phyloP scores from a whole-genome alignment of 495 filamentous ascomycete species.

The Bathelium albidoporum region DNA sequence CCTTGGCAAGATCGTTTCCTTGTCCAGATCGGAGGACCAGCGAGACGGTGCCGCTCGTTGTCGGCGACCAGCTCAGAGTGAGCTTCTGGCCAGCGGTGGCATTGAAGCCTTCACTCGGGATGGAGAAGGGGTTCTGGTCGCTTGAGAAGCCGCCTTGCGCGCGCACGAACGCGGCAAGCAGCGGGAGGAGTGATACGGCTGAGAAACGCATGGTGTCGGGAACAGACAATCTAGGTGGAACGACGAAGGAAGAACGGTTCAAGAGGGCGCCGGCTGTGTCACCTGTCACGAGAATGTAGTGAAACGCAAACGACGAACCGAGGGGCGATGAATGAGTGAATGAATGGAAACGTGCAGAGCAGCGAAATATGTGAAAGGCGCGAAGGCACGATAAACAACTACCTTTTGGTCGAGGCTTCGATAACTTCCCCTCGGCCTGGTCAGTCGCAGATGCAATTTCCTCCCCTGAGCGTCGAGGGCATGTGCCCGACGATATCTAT shows the following conservation, averaged over 20 bases:
- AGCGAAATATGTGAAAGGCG: slow-evolving; percentile 2
- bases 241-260: neutral
- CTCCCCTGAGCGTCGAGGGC: neutral
- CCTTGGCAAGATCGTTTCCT: slow-evolving; percentile 34
- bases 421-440: neutral
- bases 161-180: slow-evolving; percentile 13
- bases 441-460: neutral
- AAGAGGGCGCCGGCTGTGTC: neutral
- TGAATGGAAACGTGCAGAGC: neutral
- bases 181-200: slow-evolving; percentile 8
- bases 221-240: neutral
- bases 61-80: slow-evolving; percentile 47
- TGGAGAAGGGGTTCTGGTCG: slow-evolving; percentile 44
- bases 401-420: neutral
- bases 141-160: slow-evolving; percentile 9
- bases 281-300: neutral
- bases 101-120: slow-evolving; percentile 35
- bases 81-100: slow-evolving; percentile 42
- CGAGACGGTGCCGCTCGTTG: slow-evolving; percentile 42
- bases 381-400: neutral
- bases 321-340: neutral
- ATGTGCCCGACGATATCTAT: neutral
- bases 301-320: neutral
- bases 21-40: slow-evolving; percentile 45
- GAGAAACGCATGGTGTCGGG: slow-evolving; percentile 14